These are phyloP conservation scores for Fagopyrum homotropicum DNA, from an alignment of 148 eudicot species.

Conservation along the genomic window DNA sequence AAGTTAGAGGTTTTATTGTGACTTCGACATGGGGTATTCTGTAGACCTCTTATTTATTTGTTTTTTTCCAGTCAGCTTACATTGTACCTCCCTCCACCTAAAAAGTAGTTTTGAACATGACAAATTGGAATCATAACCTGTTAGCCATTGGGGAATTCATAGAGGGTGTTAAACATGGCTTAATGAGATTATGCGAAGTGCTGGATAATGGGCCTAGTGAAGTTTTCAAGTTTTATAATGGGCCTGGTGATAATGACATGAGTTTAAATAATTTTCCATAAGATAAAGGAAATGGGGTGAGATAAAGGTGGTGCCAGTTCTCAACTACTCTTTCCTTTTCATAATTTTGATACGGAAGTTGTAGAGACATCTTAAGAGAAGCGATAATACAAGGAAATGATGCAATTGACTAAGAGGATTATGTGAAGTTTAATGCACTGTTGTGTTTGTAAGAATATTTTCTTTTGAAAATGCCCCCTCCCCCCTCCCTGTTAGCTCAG, in stretches of 20 bases:
- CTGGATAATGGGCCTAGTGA: background rate
- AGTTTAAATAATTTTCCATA: background rate
- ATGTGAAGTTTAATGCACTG: background rate
- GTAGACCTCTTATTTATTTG: background rate
- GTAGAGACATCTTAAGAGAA: background rate
- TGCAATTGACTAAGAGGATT: background rate
- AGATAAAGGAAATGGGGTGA: background rate
- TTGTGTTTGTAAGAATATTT: too few species aligned
- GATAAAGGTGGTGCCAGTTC: background rate
- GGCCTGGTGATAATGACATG: background rate
- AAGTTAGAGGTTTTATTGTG: background rate
- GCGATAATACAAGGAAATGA: background rate
- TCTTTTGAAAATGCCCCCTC: background rate
- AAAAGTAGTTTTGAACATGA: background rate
- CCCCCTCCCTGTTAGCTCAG: background rate
- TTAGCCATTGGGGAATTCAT: background rate
- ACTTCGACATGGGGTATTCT: background rate
- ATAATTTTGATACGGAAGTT: background rate
- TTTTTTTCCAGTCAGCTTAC: background rate
- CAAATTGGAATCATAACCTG: background rate
- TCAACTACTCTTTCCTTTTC: background rate
- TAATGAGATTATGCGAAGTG: background rate
- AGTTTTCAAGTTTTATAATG: background rate
- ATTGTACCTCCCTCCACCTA: background rate
- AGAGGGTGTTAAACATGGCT: background rate